phyloP scores from a whole-genome alignment of 2,329 filamentous ascomycete species.

The Aureobasidium lini region DNA sequence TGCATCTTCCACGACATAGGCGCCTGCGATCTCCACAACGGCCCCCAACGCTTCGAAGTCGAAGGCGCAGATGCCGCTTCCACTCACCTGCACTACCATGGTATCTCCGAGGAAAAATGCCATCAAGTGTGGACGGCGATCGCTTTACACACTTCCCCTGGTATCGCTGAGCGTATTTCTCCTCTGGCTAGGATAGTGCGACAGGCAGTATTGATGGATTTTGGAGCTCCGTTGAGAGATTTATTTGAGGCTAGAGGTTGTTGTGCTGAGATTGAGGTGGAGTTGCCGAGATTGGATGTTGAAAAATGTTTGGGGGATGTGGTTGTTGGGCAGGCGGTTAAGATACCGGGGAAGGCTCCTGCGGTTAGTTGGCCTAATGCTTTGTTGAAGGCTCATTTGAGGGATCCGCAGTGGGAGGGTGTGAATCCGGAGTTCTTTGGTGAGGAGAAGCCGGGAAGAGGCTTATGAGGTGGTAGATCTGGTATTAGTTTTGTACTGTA shows the following conservation, averaged over 20 bases:
- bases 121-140: conserved; percentile 29
- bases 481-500: conserved; percentile 3
- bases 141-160: conserved; percentile 37
- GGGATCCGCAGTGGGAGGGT: conserved; percentile 20
- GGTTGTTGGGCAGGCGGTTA: conserved; percentile 34
- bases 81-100: conserved; percentile 23
- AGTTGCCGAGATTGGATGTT: conserved; percentile 30
- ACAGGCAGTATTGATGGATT: conserved; percentile 34
- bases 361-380: conserved; percentile 21
- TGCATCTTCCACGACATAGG: conserved; percentile 32
- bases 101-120: conserved; percentile 21
- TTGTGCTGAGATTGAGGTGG: conserved; percentile 22
- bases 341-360: conserved; percentile 33
- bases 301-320: conserved; percentile 39
- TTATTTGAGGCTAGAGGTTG: conserved; percentile 19
- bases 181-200: conserved; percentile 32
- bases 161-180: conserved; percentile 38
- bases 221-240: conserved; percentile 19
- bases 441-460: neutral
- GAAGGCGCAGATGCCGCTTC: conserved; percentile 38
- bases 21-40: conserved; percentile 24
- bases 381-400: conserved; percentile 17
- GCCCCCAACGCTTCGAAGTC: conserved; percentile 37
- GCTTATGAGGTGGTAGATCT: neutral
- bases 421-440: conserved; percentile 23